Percentiles rank a stretch among this genome's conserved stretches.
phyloP scores from a whole-genome alignment of 2,329 filamentous ascomycete genomes.

The Cladosporium colombiae region DNA sequence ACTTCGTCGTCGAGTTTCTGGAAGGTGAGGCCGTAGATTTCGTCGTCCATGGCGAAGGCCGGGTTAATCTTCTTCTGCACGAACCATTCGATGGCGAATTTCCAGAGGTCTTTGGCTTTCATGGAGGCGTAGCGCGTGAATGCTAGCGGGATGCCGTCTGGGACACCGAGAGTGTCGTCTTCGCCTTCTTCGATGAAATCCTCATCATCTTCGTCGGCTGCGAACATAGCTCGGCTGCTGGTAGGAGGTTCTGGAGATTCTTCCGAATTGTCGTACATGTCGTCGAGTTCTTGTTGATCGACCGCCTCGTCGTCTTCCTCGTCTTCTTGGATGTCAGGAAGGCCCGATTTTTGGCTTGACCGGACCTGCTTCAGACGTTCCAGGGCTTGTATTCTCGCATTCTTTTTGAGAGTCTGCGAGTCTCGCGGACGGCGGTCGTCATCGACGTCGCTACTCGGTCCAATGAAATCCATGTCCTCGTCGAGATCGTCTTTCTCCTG shows the following conservation, averaged over 20 bases:
- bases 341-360: slow-evolving; percentile 33
- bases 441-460: slow-evolving; percentile 35
- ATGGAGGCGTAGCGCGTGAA: slow-evolving; percentile 68
- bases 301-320: slow-evolving; percentile 27
- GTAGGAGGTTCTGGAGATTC: slow-evolving; percentile 34
- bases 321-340: slow-evolving; percentile 26
- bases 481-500: slow-evolving; percentile 45
- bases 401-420: slow-evolving; percentile 37
- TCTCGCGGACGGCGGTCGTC: slow-evolving; percentile 28
- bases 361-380: slow-evolving; percentile 46
- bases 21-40: slow-evolving; percentile 69
- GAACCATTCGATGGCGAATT: slow-evolving; percentile 75
- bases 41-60: slow-evolving; percentile 62
- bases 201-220: slow-evolving; percentile 59
- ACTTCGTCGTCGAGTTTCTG: slow-evolving; percentile 72
- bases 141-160: slow-evolving; percentile 64
- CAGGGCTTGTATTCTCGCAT: slow-evolving; percentile 44
- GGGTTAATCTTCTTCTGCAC: slow-evolving; percentile 77
- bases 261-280: slow-evolving; percentile 32
- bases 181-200: slow-evolving; percentile 67
- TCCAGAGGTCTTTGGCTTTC: slow-evolving; percentile 71
- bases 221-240: slow-evolving; percentile 47
- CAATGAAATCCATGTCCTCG: slow-evolving; percentile 49
- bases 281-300: slow-evolving; percentile 33
- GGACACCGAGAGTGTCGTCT: slow-evolving; percentile 57